phyloP scores from a whole-genome alignment of 1,284 basidiomycete genomes.

The Marasmius tenuissimus region DNA sequence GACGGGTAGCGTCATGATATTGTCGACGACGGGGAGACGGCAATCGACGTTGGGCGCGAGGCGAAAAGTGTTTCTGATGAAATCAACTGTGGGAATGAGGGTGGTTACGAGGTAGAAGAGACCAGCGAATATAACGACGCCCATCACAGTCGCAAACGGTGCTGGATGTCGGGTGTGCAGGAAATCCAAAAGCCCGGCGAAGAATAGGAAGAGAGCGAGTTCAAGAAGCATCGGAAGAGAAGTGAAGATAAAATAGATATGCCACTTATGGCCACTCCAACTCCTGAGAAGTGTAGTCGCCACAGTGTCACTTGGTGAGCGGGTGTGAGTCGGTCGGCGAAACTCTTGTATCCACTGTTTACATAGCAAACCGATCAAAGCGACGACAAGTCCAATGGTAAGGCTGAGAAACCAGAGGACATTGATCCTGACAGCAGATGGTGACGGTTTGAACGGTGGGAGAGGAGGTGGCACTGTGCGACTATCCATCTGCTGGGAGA shows the following conservation, averaged over 20 bases:
- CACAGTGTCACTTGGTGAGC: background rate
- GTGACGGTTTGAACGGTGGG: background rate
- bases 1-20: background rate
- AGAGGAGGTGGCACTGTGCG: background rate
- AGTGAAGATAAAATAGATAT: background rate
- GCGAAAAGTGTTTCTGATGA: too few species aligned
- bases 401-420: constrained; percentile 9
- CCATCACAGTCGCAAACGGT: background rate
- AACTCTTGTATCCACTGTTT: constrained; percentile 12
- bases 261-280: background rate
- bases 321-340: constrained; percentile 1
- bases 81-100: background rate
- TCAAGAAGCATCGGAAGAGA: background rate
- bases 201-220: background rate
- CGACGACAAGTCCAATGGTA: constrained; percentile 1
- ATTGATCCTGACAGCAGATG: background rate
- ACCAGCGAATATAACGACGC: background rate
- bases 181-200: constrained; percentile 3
- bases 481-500: background rate
- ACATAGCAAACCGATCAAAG: constrained; percentile 2
- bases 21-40: background rate
- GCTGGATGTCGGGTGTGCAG: background rate
- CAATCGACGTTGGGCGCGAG: background rate
- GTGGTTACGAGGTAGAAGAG: background rate
- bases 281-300: background rate